These are phyloP conservation scores for Endocalyx cinctus DNA, from an alignment of 2,329 filamentous ascomycete genomes.

Conservation along the genomic window DNA sequence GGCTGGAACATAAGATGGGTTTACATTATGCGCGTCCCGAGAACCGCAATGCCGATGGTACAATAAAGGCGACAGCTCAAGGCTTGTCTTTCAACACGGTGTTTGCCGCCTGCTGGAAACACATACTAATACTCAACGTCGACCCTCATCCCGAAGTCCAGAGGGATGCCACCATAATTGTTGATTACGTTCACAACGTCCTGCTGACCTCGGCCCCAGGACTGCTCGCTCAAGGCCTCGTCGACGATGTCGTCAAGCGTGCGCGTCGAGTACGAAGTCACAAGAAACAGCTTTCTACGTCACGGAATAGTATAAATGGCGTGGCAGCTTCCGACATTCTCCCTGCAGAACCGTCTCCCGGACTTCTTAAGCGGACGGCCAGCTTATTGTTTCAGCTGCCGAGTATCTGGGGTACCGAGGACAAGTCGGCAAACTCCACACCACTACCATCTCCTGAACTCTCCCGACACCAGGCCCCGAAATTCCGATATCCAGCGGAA, in stretches of 20 bases:
- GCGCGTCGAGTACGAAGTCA: conserved; percentile 43
- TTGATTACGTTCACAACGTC: conserved; percentile 78
- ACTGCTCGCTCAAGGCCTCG: conserved; percentile 62
- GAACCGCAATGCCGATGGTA: conserved; percentile 52
- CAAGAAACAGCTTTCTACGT: conserved; percentile 35
- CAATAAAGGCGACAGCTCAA: conserved; percentile 51
- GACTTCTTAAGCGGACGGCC: conserved; percentile 58
- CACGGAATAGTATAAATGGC: conserved; percentile 39
- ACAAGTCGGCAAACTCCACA: conserved; percentile 32
- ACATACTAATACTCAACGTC: conserved; percentile 82
- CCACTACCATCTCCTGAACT: conserved; percentile 28
- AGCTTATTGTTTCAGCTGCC: conserved; percentile 57
- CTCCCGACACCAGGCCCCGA: conserved; percentile 33
- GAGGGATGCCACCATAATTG: conserved; percentile 74
- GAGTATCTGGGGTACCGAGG: conserved; percentile 45
- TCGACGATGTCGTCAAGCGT: conserved; percentile 65
- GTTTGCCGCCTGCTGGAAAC: conserved; percentile 91
- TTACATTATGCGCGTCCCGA: conserved; percentile 56
- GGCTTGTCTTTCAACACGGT: conserved; percentile 80
- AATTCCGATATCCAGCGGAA: conserved; percentile 36
- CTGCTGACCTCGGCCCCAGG: conserved; percentile 75
- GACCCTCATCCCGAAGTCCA: conserved; percentile 94
- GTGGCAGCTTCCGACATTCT: conserved; percentile 27
- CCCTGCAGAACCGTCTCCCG: conserved; percentile 49
- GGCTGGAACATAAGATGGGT: conserved; percentile 56